These are phyloP conservation scores for Globisporangium rhizosaccharum DNA, from an alignment of 352 stramenopile genomes.

Conservation along the genomic window DNA sequence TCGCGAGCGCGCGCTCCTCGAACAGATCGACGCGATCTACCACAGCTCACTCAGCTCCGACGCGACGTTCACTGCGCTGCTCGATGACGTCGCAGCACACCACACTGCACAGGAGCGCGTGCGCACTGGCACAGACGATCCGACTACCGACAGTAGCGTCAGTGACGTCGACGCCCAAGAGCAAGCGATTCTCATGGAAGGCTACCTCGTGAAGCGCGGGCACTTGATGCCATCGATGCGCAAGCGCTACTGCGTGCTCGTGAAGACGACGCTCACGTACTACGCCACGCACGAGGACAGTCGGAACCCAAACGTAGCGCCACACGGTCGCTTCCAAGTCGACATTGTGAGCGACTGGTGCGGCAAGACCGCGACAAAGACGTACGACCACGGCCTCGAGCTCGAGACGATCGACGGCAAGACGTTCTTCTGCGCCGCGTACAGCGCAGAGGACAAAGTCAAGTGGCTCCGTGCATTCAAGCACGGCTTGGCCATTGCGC, in stretches of 20 bases:
- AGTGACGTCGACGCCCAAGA: no score
- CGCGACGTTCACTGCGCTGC: conserved; percentile 22
- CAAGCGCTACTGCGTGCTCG: conserved; percentile 67
- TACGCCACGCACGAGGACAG: conserved; percentile 72
- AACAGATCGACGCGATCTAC: conserved; percentile 68
- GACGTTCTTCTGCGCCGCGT: conserved; percentile 70
- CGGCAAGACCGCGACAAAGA: conserved; percentile 49
- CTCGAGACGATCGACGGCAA: conserved; percentile 59
- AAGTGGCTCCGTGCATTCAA: conserved; percentile 62
- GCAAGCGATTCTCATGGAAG: conserved; percentile 48
- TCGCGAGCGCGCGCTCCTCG: conserved; percentile 38
- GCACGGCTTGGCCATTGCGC: conserved; percentile 34
- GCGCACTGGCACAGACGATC: neutral
- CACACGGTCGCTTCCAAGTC: conserved; percentile 35
- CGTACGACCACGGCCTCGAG: conserved; percentile 58
- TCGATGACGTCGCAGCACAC: conserved; percentile 16
- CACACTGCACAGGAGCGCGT: conserved; percentile 8
- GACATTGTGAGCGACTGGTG: conserved; percentile 64
- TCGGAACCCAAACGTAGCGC: conserved; percentile 23
- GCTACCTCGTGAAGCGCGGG: conserved; percentile 69
- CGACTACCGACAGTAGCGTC: no score
- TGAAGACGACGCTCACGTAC: conserved; percentile 47
- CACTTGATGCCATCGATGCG: conserved; percentile 71
- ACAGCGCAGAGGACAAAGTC: conserved; percentile 40
- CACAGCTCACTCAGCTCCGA: conserved; percentile 37